A percentile compares a stretch with the other conserved stretches of the same genome.
Conservation (phyloP, 257 asterid species). For the Henckelia pumila region DNA sequence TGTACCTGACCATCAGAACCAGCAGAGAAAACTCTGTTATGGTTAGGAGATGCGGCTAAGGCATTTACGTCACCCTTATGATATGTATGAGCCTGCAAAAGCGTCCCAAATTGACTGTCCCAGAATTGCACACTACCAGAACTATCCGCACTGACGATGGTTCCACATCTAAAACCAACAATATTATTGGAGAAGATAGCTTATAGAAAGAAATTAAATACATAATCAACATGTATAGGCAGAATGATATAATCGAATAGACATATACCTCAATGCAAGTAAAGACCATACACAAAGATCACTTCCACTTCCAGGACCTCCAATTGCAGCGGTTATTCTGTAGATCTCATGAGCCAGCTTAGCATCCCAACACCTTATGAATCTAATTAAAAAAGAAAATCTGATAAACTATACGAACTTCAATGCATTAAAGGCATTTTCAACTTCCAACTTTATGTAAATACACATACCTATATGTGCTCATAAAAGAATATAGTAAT, state of each 20-base stretch:
- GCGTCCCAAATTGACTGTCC: conserved; percentile 89
- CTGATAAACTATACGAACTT: conserved; percentile 14
- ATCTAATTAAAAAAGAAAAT: conserved; percentile 33
- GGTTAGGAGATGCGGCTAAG: conserved; percentile 81
- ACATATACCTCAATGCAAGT: conserved; percentile 66
- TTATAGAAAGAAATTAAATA: neutral
- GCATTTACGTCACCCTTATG: conserved; percentile 95
- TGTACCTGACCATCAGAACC: conserved; percentile 99
- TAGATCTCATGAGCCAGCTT: conserved; percentile 60
- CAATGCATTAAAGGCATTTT: neutral
- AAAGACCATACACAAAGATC: conserved; percentile 88
- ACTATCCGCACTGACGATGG: conserved; percentile 78
- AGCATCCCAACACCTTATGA: conserved; percentile 90
- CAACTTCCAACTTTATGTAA: neutral
- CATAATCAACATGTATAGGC: neutral
- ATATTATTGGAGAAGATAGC: neutral
- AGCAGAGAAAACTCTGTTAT: conserved; percentile 81
- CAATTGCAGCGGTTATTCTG: conserved; percentile 79
- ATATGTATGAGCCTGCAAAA: conserved; percentile 71
- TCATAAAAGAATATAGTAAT: conserved; percentile 1
- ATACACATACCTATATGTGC: neutral
- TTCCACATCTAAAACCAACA: conserved; percentile 47
- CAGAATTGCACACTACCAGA: conserved; percentile 90
- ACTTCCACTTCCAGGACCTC: conserved; percentile 60
- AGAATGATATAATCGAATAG: conserved; percentile 1